Conservation (phyloP, 2,329 filamentous ascomycete genomes). For the Blastomyces silverae region DNA sequence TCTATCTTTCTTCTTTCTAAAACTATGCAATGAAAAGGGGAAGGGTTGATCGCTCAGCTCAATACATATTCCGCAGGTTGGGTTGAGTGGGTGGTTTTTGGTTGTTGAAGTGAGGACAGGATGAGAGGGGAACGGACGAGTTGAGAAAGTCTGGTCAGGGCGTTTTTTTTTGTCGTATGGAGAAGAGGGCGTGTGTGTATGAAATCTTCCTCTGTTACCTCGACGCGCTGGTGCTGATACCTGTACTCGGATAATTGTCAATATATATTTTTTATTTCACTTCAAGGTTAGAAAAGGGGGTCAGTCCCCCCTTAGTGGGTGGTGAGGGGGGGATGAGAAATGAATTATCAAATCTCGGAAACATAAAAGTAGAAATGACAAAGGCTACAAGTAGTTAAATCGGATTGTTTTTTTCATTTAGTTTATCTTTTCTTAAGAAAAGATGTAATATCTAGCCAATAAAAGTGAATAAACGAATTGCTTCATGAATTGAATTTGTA, state of each 20-base stretch:
- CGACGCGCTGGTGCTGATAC: constrained; percentile 3
- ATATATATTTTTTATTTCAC: neutral
- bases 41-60: neutral
- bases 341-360: neutral
- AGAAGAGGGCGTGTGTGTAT: neutral
- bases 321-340: neutral
- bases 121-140: neutral
- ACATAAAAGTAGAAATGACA: too few relatives aligned
- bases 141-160: neutral
- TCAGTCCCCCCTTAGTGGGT: too few relatives aligned
- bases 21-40: neutral
- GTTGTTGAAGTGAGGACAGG: too few relatives aligned
- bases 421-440: too few relatives aligned
- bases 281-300: neutral
- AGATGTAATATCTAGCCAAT: too few relatives aligned
- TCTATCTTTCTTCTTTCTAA: neutral
- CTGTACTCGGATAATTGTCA: constrained; percentile 1
- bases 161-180: neutral
- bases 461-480: too few relatives aligned
- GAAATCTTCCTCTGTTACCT: neutral
- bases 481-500: too few relatives aligned
- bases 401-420: too few relatives aligned
- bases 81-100: neutral
- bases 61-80: neutral
- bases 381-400: too few relatives aligned